phyloP scores from a whole-genome alignment of 345 rosid genomes.

The Populus tremula region DNA sequence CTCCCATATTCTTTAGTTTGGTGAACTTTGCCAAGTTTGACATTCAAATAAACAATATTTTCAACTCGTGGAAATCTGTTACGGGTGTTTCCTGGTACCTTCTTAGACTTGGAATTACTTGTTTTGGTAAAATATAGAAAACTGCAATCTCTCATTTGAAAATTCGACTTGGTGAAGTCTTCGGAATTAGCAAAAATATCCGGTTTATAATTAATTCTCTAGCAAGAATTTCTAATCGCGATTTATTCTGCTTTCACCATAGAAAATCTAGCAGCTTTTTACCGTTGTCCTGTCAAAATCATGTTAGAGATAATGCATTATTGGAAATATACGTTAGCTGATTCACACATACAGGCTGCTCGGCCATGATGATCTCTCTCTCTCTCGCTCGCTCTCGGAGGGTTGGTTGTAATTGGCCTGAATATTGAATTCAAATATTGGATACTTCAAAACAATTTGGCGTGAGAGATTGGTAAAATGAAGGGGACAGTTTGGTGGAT shows the following conservation, averaged over 20 bases:
- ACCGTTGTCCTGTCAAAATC: not conserved
- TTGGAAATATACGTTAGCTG: conserved; percentile 5
- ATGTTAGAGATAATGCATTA: not conserved
- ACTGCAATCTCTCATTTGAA: conserved; percentile 18
- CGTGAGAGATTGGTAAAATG: conserved; percentile 2
- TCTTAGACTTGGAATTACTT: conserved; percentile 1
- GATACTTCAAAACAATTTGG: conserved; percentile 13
- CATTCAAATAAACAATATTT: conserved; percentile 15
- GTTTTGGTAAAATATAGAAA: conserved; percentile 9
- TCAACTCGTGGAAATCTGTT: conserved; percentile 15
- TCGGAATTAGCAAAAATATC: not conserved
- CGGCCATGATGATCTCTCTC: not conserved
- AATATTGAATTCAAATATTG: conserved; percentile 13
- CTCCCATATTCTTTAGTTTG: conserved; percentile 10
- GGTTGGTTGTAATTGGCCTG: not conserved
- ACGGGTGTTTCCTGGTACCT: conserved; percentile 16
- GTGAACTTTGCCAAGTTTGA: conserved; percentile 28
- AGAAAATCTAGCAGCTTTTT: not conserved
- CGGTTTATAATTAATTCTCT: not conserved
- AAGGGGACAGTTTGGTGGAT: conserved; percentile 31
- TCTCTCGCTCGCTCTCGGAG: no score
- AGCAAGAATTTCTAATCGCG: not conserved
- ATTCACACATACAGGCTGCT: not conserved
- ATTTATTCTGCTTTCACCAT: not conserved
- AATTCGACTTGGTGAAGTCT: conserved; percentile 7